phyloP scores from a whole-genome alignment of 2,329 filamentous ascomycete species.

The Paramyrothecium sp. region DNA sequence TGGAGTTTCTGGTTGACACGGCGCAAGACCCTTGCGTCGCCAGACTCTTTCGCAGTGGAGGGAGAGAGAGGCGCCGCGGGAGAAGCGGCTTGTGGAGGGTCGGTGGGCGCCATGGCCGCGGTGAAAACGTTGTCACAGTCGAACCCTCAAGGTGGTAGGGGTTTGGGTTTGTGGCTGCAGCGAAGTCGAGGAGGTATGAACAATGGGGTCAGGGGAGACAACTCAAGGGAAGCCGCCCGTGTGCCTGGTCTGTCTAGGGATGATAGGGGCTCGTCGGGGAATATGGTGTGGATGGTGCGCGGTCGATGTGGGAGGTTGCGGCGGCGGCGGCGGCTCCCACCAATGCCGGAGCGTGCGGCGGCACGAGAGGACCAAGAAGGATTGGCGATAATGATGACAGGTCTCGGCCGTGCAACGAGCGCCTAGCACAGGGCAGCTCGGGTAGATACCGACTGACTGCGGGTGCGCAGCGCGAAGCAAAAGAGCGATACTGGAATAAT shows the following conservation, averaged over 20 bases:
- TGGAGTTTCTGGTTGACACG: conserved; percentile 43
- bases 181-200: too few species aligned
- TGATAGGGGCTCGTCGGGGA: too few species aligned
- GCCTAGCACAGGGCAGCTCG: not conserved
- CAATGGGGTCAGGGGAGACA: too few species aligned
- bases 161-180: too few species aligned
- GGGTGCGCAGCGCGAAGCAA: not conserved
- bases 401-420: not conserved
- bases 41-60: conserved; percentile 13
- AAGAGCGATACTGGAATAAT: too few species aligned
- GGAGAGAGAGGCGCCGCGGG: conserved; percentile 14
- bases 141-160: not conserved
- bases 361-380: not conserved
- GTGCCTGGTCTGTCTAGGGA: too few species aligned
- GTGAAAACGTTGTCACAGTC: conserved; percentile 1
- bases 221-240: too few species aligned
- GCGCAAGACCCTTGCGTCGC: conserved; percentile 33
- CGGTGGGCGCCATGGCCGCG: conserved; percentile 1
- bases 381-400: not conserved
- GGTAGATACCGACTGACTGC: not conserved
- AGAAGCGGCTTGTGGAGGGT: conserved; percentile 16
- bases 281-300: too few species aligned
- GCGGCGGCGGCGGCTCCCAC: too few species aligned
- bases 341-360: not conserved
- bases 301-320: too few species aligned